Evolutionary conservation across 2,329 filamentous ascomycete genomes (phyloP).

Genomic region (Epicoccum nigrum): DNA sequence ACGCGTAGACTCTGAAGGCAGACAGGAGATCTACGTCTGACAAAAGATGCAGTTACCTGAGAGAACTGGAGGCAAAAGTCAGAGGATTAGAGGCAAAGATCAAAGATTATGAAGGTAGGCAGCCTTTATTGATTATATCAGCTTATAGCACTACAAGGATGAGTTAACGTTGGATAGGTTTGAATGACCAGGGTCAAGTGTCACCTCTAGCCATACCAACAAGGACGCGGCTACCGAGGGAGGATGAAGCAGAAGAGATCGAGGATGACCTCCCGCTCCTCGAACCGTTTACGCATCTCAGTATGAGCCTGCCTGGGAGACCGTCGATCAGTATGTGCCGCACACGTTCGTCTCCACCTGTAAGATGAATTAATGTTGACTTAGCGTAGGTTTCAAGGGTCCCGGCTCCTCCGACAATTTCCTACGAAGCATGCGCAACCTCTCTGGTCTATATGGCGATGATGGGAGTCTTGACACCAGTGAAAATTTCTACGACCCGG

Average conservation of each 20-base stretch:
- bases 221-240: background rate
- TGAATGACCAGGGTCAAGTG: background rate
- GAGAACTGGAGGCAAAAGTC: constrained; percentile 3
- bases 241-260: constrained; percentile 1
- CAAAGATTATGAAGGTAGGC: background rate
- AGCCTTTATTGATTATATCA: background rate
- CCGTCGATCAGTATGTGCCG: constrained; percentile 3
- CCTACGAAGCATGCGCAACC: constrained; percentile 5
- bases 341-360: background rate
- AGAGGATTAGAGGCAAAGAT: constrained; percentile 1
- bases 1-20: background rate
- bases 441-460: constrained; percentile 6
- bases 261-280: constrained; percentile 8
- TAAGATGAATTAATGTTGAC: background rate
- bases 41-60: background rate
- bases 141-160: background rate
- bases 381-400: constrained; percentile 2
- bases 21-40: background rate
- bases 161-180: background rate
- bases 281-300: constrained; percentile 5
- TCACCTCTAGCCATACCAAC: background rate
- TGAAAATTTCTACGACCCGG: constrained; percentile 9
- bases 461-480: constrained; percentile 4
- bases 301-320: constrained; percentile 2
- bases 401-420: constrained; percentile 9